Evolutionary conservation across 73 alveolate species (phyloP), one percentile per base, ranked within the genome.

Genomic region (Stentor roeselii): DNA sequence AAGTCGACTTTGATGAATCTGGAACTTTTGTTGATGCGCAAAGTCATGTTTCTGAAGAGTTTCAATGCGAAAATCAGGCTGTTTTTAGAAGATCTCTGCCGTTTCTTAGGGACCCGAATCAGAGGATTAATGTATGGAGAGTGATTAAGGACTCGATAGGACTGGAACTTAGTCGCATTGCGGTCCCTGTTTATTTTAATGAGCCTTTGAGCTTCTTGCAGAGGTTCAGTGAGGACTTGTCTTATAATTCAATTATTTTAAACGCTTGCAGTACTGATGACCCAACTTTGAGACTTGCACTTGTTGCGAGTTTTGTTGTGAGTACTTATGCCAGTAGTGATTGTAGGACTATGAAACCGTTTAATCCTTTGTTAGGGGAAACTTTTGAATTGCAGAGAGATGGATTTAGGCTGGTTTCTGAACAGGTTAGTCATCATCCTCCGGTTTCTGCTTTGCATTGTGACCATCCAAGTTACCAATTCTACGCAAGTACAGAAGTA

Each of bases 281-380:
- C 42, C 86, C 87, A 35, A 41, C 82, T 32, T 60, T 77, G 32
- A 83, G 96, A 83, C 67, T 90, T 27, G 93, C 92, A 50, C 78
- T 75, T 37, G 89, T 84, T 3, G 59, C 86, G 59, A 90, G 83
- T 0, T 93, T 94, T 77, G 90, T 86, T 15, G 90, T 88, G 0
- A 84, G 86, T 87, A 76, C 90, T 35, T 87, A 87, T 75, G 60
- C 89, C 6, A 58, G 87, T 61, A 90, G 86, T 82, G 89, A 75
- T 36, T 84, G 78, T 60, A 78, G 98, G 82, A 86, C 87, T 75
- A 75, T 88, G 59, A 96, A 96, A 86, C 97, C 98, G 38, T 96
- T 95, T 82, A 96, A 96, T 85, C 98, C 99, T 35, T 39, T 96
- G 3, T 83, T 96, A 59, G 97, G 96, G 76, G 99, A 96, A 89